Conservation (phyloP, 176 grass and related monocot genomes). For the Chrysopogon serrulatus region DNA sequence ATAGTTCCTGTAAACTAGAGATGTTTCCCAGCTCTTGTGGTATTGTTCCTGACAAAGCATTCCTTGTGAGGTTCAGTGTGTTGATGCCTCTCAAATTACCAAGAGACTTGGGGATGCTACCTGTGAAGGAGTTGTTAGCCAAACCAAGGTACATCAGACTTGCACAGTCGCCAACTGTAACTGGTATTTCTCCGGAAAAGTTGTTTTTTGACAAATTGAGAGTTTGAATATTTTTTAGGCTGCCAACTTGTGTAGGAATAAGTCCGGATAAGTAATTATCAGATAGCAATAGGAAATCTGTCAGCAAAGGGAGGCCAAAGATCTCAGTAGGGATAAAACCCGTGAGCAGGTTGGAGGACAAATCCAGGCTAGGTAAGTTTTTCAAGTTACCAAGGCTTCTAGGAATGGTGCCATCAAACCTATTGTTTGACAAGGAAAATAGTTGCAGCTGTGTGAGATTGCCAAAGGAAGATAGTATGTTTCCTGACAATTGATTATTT, state of each 20-base stretch:
- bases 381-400: slow-evolving; percentile 17
- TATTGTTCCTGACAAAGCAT: slow-evolving; percentile 17
- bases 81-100: slow-evolving; percentile 18
- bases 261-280: slow-evolving; percentile 11
- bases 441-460: slow-evolving; percentile 22
- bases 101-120: background rate
- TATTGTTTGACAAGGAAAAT: background rate
- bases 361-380: background rate
- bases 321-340: slow-evolving; percentile 31
- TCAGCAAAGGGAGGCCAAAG: slow-evolving; percentile 9
- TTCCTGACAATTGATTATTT: slow-evolving; percentile 10
- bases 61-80: slow-evolving; percentile 18
- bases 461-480: slow-evolving; percentile 28
- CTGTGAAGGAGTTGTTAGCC: slow-evolving; percentile 17
- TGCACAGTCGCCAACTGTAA: slow-evolving; percentile 8
- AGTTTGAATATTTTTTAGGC: background rate
- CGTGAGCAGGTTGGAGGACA: slow-evolving; percentile 17
- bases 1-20: background rate
- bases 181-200: slow-evolving; percentile 20
- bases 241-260: slow-evolving; percentile 21
- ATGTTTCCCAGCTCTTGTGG: slow-evolving; percentile 2
- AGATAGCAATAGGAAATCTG: background rate
- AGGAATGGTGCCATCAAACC: slow-evolving; percentile 25
- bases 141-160: slow-evolving; percentile 20
- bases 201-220: slow-evolving; percentile 25